Evolutionary conservation across 257 asterid genomes (phyloP).

Genomic region (Handroanthus guayacan): DNA sequence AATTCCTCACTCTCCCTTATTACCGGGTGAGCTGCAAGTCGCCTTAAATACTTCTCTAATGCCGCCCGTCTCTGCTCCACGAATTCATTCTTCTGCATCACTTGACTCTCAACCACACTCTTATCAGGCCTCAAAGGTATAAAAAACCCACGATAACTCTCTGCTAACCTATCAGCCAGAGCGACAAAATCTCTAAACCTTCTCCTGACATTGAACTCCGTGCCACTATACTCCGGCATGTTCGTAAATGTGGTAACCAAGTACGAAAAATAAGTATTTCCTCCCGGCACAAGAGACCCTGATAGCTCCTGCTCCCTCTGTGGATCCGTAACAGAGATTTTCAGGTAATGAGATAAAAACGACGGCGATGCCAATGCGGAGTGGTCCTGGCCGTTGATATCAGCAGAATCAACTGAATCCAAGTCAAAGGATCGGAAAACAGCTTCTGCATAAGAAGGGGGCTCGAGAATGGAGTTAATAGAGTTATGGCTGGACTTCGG

Average conservation of each 20-base stretch:
- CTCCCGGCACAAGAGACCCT: constrained; percentile 78
- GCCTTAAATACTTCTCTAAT: constrained; percentile 85
- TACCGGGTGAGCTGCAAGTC: constrained; percentile 72
- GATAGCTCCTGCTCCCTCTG: constrained; percentile 75
- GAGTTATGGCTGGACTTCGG: constrained; percentile 57
- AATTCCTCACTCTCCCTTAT: constrained; percentile 79
- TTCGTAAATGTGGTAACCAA: constrained; percentile 84
- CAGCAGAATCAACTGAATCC: constrained; percentile 50
- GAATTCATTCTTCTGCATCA: constrained; percentile 88
- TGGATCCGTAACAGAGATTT: constrained; percentile 84
- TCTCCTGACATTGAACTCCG: constrained; percentile 88
- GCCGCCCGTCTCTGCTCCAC: constrained; percentile 88
- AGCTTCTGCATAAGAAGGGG: constrained; percentile 99
- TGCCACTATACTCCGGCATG: constrained; percentile 61
- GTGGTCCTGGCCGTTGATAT: constrained; percentile 57
- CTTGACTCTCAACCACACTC: constrained; percentile 93
- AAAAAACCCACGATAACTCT: constrained; percentile 75
- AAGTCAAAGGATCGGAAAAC: constrained; percentile 84
- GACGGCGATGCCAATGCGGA: constrained; percentile 53
- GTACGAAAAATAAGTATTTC: constrained; percentile 63
- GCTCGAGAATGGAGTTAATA: constrained; percentile 81
- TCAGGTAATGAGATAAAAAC: constrained; percentile 51
- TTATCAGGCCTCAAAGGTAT: constrained; percentile 94
- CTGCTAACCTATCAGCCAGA: constrained; percentile 75
- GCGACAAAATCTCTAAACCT: constrained; percentile 89